Percentiles rank a stretch among this genome's conserved stretches.
Evolutionary conservation across 768 basidiomycete genomes (phyloP).

Genomic region (Mycena maculata): DNA sequence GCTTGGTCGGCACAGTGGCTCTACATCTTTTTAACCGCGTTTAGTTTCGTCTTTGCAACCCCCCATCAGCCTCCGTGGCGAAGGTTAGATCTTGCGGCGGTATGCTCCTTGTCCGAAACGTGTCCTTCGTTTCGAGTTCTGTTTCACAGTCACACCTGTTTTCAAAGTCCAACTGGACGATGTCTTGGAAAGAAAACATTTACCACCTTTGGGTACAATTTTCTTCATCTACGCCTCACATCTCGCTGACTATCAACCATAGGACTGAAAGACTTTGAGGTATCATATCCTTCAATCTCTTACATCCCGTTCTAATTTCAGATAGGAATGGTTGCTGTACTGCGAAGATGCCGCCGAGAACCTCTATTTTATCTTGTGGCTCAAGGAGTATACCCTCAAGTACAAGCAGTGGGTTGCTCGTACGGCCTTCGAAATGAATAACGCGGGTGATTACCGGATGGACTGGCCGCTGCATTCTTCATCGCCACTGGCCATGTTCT

Average conservation of each 20-base stretch:
- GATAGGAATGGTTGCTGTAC: conserved; percentile 81
- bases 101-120: conserved; percentile 30
- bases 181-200: conserved; percentile 78
- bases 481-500: conserved; percentile 76
- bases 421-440: conserved; percentile 47
- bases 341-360: conserved; percentile 83
- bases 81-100: conserved; percentile 76
- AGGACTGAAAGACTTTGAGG: conserved; percentile 81
- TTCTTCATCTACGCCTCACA: conserved; percentile 8
- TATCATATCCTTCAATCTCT: conserved; percentile 23
- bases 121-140: conserved; percentile 16
- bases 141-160: conserved; percentile 68
- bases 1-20: background rate
- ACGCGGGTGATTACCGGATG: conserved; percentile 44
- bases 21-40: conserved; percentile 10
- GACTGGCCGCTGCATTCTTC: conserved; percentile 59
- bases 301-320: conserved; percentile 20
- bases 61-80: conserved; percentile 72
- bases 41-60: conserved; percentile 71
- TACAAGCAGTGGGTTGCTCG: conserved; percentile 58
- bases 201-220: conserved; percentile 75
- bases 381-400: conserved; percentile 74
- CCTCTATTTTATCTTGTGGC: conserved; percentile 86
- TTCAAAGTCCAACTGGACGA: conserved; percentile 79
- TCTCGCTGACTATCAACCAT: conserved; percentile 3